phyloP scores from a whole-genome alignment of 2,329 filamentous ascomycete species.

The Onygenales sp. region DNA sequence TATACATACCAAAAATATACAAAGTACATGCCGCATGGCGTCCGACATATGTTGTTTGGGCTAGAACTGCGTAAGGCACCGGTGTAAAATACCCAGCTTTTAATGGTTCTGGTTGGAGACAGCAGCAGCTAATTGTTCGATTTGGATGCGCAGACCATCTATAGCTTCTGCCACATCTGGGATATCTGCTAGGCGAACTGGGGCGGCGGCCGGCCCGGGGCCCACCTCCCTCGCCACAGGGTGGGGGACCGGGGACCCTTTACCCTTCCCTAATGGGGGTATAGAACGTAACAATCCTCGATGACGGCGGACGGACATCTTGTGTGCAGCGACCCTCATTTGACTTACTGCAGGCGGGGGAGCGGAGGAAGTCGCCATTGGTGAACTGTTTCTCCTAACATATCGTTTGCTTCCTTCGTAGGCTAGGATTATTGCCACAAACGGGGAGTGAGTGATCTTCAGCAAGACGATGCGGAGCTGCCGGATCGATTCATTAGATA shows the following conservation, averaged over 20 bases:
- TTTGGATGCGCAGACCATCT: conserved; percentile 25
- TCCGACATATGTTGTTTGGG: not conserved
- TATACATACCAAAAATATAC: not conserved
- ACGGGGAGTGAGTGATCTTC: conserved; percentile 49
- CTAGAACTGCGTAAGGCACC: not conserved
- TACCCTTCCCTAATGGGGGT: not conserved
- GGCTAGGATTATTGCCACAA: conserved; percentile 47
- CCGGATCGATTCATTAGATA: conserved; percentile 46
- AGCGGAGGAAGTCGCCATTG: conserved; percentile 14
- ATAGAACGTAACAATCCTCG: conserved; percentile 15
- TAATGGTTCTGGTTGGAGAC: conserved; percentile 8
- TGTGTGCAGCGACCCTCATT: conserved; percentile 16
- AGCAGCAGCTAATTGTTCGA: conserved; percentile 23
- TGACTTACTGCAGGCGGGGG: conserved; percentile 15
- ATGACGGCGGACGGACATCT: conserved; percentile 6
- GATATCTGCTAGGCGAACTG: conserved; percentile 22
- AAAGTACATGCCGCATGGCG: not conserved
- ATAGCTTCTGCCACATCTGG: conserved; percentile 26
- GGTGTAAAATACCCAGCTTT: not conserved
- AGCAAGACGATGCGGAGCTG: conserved; percentile 49
- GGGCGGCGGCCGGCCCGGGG: conserved; percentile 12
- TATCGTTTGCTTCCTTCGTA: conserved; percentile 37
- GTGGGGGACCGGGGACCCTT: not conserved
- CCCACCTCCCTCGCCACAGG: not conserved
- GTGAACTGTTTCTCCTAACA: conserved; percentile 14